Percentiles rank a stretch among this genome's conserved stretches.
Evolutionary conservation across 495 filamentous ascomycete genomes (phyloP).

Genomic region (Aspergillus avenaceus): DNA sequence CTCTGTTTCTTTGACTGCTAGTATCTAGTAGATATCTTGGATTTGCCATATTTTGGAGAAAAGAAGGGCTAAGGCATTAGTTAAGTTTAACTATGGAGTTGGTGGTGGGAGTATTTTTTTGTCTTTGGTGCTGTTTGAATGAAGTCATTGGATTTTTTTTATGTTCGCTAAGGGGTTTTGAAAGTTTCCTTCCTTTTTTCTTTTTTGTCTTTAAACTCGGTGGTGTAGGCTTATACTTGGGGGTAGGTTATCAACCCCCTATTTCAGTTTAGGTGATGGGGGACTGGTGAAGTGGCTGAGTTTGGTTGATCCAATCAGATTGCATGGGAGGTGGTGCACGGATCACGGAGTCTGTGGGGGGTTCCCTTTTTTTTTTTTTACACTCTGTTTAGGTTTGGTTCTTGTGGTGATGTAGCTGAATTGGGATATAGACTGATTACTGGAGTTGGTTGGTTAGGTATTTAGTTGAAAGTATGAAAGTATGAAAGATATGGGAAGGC

Average conservation of each 20-base stretch:
- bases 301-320: slow-evolving; percentile 7
- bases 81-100: not conserved
- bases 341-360: slow-evolving; percentile 6
- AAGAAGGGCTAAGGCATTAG: not conserved
- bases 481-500: no score
- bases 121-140: no score
- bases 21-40: no score
- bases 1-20: no score
- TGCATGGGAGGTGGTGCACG: slow-evolving; percentile 1
- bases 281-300: slow-evolving; percentile 4
- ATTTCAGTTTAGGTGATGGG: not conserved
- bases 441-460: not conserved
- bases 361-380: not conserved
- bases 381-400: not conserved
- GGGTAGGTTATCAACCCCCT: no score
- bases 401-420: not conserved
- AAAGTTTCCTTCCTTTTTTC: not conserved
- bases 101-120: not conserved
- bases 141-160: no score
- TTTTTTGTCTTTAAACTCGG: no score
- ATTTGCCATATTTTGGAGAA: no score
- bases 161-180: no score
- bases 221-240: no score
- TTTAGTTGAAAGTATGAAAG: no score
- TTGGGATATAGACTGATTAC: not conserved